Evolutionary conservation across 2,329 filamentous ascomycete genomes (phyloP).

Genomic region (Zasmidium citrigriseum): DNA sequence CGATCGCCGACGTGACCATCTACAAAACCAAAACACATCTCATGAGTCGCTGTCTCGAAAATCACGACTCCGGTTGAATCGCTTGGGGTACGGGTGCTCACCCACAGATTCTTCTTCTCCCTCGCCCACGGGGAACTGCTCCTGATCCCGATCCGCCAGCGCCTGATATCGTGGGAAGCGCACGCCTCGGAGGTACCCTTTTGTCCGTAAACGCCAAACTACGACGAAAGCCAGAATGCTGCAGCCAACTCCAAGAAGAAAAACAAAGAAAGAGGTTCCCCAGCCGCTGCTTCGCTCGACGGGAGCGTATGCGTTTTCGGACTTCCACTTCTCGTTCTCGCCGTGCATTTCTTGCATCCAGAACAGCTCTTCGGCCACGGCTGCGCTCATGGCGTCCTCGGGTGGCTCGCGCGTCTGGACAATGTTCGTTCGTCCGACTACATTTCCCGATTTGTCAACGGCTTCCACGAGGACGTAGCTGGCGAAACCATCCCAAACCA

Average conservation of each 20-base stretch:
- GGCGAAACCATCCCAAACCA: constrained; percentile 19
- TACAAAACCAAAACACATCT: not conserved
- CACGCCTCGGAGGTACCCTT: constrained; percentile 1
- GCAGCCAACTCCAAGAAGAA: constrained; percentile 9
- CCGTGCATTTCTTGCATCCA: constrained; percentile 17
- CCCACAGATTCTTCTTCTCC: not conserved
- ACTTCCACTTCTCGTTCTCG: constrained; percentile 11
- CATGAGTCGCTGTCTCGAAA: constrained; percentile 5
- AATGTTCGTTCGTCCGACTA: constrained; percentile 7
- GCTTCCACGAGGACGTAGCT: constrained; percentile 20
- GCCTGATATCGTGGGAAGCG: not conserved
- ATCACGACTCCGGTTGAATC: not conserved
- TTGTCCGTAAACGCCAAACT: constrained; percentile 3
- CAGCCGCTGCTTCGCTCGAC: not conserved
- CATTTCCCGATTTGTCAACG: constrained; percentile 14
- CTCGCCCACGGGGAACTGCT: not conserved
- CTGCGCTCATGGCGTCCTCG: constrained; percentile 6
- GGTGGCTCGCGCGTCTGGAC: not conserved
- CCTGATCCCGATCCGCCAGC: not conserved
- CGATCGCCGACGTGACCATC: not conserved
- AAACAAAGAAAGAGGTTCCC: constrained; percentile 5
- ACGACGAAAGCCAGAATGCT: constrained; percentile 5
- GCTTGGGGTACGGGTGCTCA: not conserved
- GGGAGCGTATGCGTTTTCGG: constrained; percentile 1
- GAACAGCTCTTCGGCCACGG: constrained; percentile 17